Evolutionary conservation across 768 basidiomycete species (phyloP).

Genomic region (Cystofilobasidium ferigula): DNA sequence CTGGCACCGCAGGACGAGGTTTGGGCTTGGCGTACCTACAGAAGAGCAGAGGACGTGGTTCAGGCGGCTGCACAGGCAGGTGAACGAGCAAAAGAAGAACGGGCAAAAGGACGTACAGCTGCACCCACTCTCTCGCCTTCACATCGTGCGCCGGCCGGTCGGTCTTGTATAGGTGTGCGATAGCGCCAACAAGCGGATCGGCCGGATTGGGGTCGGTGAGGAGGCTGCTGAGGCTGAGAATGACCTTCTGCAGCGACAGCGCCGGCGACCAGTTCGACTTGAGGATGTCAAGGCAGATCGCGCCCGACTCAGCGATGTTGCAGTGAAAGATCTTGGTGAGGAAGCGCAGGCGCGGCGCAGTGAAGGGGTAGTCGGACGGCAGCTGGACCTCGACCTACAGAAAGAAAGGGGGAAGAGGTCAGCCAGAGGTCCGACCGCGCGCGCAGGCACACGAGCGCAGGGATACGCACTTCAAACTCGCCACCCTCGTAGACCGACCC

Average conservation of each 20-base stretch:
- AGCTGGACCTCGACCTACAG: conserved; percentile 51
- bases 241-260: conserved; percentile 83
- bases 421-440: neutral
- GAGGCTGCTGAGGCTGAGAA: conserved; percentile 82
- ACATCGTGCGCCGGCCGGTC: conserved; percentile 61
- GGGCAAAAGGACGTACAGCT: conserved; percentile 53
- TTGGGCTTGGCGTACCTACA: neutral
- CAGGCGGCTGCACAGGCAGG: neutral
- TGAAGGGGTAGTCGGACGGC: conserved; percentile 57
- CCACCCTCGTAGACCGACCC: conserved; percentile 23
- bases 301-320: conserved; percentile 30
- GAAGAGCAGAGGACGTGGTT: neutral
- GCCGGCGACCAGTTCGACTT: conserved; percentile 94
- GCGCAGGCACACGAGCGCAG: neutral
- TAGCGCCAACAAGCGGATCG: conserved; percentile 49
- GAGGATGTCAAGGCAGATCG: conserved; percentile 78
- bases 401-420: neutral
- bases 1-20: neutral
- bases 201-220: conserved; percentile 83
- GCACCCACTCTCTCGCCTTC: conserved; percentile 68
- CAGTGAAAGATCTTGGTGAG: conserved; percentile 23
- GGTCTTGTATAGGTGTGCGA: conserved; percentile 57
- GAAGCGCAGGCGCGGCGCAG: conserved; percentile 27
- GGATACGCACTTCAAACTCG: conserved; percentile 14
- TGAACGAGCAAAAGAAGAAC: neutral